These are phyloP conservation scores for Penicillium sclerotigenum DNA, from an alignment of 2,329 filamentous ascomycete species.

Conservation along the genomic window DNA sequence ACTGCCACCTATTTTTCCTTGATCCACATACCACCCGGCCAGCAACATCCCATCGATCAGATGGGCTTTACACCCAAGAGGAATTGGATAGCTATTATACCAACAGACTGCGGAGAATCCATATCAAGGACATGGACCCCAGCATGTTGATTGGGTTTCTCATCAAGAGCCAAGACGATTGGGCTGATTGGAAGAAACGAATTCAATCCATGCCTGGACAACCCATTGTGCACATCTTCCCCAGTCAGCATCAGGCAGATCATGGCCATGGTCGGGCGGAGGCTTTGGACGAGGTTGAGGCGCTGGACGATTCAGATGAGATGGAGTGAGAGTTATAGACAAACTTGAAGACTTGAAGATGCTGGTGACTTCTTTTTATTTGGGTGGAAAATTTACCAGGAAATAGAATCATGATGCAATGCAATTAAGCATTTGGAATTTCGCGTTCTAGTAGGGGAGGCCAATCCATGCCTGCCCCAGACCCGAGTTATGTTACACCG, in stretches of 20 bases:
- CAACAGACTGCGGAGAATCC: constrained; percentile 73
- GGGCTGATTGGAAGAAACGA: constrained; percentile 75
- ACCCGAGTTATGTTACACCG: constrained; percentile 48
- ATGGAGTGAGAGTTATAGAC: constrained; percentile 26
- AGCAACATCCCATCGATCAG: constrained; percentile 61
- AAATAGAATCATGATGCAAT: constrained; percentile 20
- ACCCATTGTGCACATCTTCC: constrained; percentile 78
- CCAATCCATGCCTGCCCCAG: constrained; percentile 32
- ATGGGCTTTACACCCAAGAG: constrained; percentile 59
- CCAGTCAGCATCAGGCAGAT: constrained; percentile 60
- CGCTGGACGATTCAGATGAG: constrained; percentile 65
- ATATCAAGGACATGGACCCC: constrained; percentile 91
- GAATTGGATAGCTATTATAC: constrained; percentile 86
- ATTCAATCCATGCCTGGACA: constrained; percentile 76
- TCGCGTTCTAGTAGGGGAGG: constrained; percentile 38
- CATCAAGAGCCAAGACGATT: constrained; percentile 77
- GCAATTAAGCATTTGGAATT: constrained; percentile 34
- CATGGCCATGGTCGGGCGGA: constrained; percentile 60
- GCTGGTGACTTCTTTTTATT: neutral
- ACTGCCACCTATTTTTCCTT: constrained; percentile 83
- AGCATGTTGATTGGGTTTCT: constrained; percentile 97
- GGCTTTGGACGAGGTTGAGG: constrained; percentile 86
- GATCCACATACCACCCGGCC: constrained; percentile 86
- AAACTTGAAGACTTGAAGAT: neutral
- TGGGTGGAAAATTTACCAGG: neutral